phyloP scores from a whole-genome alignment of 1,284 basidiomycete genomes.

The Peniophora sp. region DNA sequence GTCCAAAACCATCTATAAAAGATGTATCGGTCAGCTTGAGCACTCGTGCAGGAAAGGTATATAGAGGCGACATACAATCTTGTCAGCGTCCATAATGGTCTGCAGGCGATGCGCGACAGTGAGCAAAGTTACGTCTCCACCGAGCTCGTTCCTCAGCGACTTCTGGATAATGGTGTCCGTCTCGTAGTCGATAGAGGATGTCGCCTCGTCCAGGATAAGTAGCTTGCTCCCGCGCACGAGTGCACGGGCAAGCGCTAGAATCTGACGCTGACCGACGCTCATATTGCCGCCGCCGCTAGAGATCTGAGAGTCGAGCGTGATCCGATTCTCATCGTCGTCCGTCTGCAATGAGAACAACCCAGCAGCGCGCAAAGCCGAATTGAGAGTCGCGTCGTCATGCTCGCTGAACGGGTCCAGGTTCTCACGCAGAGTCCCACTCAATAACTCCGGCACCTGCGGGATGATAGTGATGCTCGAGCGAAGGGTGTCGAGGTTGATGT shows the following conservation, averaged over 20 bases:
- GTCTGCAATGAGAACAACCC: slow-evolving; percentile 45
- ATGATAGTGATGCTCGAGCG: slow-evolving; percentile 1
- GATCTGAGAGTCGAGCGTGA: slow-evolving; percentile 45
- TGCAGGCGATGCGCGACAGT: slow-evolving; percentile 65
- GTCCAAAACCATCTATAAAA: slow-evolving; percentile 31
- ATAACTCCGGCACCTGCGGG: slow-evolving; percentile 42
- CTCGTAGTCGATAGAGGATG: slow-evolving; percentile 36
- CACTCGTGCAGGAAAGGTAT: neutral
- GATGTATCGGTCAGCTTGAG: neutral
- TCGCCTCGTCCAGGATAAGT: slow-evolving; percentile 50
- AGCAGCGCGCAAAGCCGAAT: slow-evolving; percentile 44
- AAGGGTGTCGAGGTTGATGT: neutral
- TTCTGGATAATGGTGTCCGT: slow-evolving; percentile 54
- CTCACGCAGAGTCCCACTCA: slow-evolving; percentile 48
- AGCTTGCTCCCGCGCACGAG: slow-evolving; percentile 52
- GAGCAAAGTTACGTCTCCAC: slow-evolving; percentile 48
- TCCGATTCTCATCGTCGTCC: slow-evolving; percentile 28
- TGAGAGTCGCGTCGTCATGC: slow-evolving; percentile 58
- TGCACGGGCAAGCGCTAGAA: slow-evolving; percentile 51
- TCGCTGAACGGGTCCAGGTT: slow-evolving; percentile 70
- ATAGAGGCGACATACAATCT: slow-evolving; percentile 23
- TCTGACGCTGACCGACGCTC: slow-evolving; percentile 65
- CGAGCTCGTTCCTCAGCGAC: slow-evolving; percentile 45
- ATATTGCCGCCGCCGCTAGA: slow-evolving; percentile 57
- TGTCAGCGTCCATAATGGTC: slow-evolving; percentile 59